Conservation (phyloP, 164 flowering plant species). For the Cinnamomum micranthum region DNA sequence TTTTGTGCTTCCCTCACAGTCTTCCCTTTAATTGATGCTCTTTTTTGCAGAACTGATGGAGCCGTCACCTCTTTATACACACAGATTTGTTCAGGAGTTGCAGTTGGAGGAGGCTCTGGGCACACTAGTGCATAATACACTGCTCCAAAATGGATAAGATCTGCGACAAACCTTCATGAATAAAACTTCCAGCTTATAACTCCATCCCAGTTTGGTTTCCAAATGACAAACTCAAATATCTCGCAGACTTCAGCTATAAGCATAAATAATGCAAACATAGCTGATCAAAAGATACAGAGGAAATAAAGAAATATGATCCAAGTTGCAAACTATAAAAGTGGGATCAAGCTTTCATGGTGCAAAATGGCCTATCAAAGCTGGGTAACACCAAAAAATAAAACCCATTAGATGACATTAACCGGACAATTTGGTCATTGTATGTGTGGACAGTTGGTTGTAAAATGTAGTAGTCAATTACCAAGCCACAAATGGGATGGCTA, state of each 20-base stretch:
- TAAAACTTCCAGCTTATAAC: conserved; percentile 25
- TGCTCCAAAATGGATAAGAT: conserved; percentile 95
- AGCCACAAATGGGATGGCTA: too few relatives aligned
- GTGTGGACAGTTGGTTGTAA: too few relatives aligned
- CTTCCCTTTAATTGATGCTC: conserved; percentile 83
- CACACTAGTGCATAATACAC: conserved; percentile 90
- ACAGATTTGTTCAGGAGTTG: conserved; percentile 72
- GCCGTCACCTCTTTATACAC: conserved; percentile 60
- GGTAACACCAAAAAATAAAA: not conserved
- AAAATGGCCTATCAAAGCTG: conserved; percentile 1
- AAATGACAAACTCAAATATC: conserved; percentile 7
- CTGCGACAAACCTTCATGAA: conserved; percentile 84
- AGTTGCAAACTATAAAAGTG: too few relatives aligned
- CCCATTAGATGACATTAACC: too few relatives aligned
- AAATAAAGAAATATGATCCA: too few relatives aligned
- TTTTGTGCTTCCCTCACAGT: conserved; percentile 89
- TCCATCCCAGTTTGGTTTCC: conserved; percentile 5
- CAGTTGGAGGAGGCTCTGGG: conserved; percentile 85
- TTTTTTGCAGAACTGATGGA: conserved; percentile 55
- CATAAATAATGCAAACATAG: not conserved
- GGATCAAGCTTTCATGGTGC: too few relatives aligned
- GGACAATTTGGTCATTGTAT: too few relatives aligned
- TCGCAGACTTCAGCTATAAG: not conserved
- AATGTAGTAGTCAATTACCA: too few relatives aligned
- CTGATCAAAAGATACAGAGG: too few relatives aligned